Evolutionary conservation across 768 basidiomycete species (phyloP).

Genomic region (Boletus rufocinnamomeus): DNA sequence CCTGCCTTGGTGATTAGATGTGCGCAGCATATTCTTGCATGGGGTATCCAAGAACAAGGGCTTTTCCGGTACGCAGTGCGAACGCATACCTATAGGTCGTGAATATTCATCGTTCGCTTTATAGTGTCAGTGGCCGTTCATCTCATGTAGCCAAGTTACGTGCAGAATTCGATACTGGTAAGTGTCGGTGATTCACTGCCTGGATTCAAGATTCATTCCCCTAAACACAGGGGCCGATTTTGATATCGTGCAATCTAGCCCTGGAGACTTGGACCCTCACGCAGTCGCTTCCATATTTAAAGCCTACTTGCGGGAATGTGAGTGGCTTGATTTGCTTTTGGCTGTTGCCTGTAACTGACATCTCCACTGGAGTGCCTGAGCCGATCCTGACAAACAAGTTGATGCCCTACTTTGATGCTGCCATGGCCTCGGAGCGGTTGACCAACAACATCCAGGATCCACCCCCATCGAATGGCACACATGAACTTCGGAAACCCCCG

Average conservation of each 20-base stretch:
- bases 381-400: constrained; percentile 77
- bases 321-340: constrained; percentile 37
- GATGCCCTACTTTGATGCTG: constrained; percentile 76
- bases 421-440: constrained; percentile 56
- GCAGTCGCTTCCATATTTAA: constrained; percentile 93
- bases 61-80: constrained; percentile 68
- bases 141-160: constrained; percentile 77
- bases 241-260: constrained; percentile 73
- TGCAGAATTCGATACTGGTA: constrained; percentile 80
- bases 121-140: constrained; percentile 80
- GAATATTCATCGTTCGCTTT: constrained; percentile 14
- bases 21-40: constrained; percentile 76
- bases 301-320: constrained; percentile 88
- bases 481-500: constrained; percentile 67
- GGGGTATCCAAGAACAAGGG: constrained; percentile 87
- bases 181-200: constrained; percentile 20
- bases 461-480: constrained; percentile 38
- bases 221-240: constrained; percentile 73
- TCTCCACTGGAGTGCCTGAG: constrained; percentile 69
- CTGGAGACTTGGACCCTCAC: constrained; percentile 91
- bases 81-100: not conserved
- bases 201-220: constrained; percentile 7
- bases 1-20: constrained; percentile 82
- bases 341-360: constrained; percentile 8
- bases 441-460: constrained; percentile 31